These are phyloP conservation scores for Hypoxylon lenormandii DNA, from an alignment of 495 filamentous ascomycete genomes.

Conservation along the genomic window DNA sequence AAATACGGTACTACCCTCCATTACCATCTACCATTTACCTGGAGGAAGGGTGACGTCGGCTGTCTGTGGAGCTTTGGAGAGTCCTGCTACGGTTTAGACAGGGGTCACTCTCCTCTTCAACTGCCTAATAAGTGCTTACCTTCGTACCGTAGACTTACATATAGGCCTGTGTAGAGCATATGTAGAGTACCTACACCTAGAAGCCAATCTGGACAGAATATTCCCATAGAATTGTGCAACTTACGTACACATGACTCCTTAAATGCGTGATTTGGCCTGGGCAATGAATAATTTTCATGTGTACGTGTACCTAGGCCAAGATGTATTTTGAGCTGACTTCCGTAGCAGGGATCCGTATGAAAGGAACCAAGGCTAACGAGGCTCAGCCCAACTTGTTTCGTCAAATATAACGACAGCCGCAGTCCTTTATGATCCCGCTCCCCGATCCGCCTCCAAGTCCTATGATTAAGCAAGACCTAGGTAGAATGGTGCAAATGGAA, in stretches of 20 bases:
- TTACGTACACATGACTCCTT: constrained; percentile 23
- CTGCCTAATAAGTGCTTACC: constrained; percentile 18
- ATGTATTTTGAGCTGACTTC: neutral
- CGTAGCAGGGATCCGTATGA: neutral
- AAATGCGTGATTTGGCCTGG: neutral
- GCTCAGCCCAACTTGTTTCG: constrained; percentile 17
- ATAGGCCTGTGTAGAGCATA: no score
- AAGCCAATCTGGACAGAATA: constrained; percentile 12
- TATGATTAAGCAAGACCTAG: neutral
- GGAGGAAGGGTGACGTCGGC: constrained; percentile 43
- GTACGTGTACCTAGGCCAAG: neutral
- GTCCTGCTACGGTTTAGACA: neutral
- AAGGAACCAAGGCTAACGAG: constrained; percentile 4
- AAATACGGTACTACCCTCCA: constrained; percentile 1
- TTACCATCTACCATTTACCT: neutral
- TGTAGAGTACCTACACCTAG: constrained; percentile 8
- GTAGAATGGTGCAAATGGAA: constrained; percentile 4
- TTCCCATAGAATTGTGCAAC: constrained; percentile 18
- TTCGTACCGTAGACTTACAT: neutral
- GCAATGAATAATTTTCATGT: neutral
- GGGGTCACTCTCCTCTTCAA: constrained; percentile 5
- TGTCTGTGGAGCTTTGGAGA: constrained; percentile 22
- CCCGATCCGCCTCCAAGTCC: neutral
- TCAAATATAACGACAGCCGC: constrained; percentile 1
- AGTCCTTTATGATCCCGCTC: neutral